These are phyloP conservation scores for Casaregolazyma suthepensis DNA, from an alignment of 1,139 yeast species.

Conservation along the genomic window DNA sequence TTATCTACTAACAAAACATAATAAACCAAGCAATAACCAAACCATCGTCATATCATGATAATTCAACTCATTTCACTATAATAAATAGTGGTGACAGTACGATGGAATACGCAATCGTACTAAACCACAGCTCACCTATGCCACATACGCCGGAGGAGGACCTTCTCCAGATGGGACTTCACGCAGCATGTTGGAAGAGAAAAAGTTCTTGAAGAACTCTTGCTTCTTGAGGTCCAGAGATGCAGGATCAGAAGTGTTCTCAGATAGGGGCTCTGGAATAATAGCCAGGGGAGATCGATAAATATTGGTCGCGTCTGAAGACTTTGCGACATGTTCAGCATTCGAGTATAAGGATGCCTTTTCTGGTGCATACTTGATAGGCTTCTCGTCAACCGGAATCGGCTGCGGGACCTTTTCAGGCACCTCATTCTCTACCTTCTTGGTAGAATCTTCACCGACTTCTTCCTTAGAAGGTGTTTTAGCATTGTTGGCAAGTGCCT, in stretches of 20 bases:
- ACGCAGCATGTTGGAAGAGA: constrained; percentile 8
- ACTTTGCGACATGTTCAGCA: neutral
- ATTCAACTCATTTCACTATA: neutral
- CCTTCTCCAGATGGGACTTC: constrained; percentile 4
- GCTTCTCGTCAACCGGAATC: neutral
- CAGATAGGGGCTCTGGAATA: neutral
- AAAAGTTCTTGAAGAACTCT: constrained; percentile 12
- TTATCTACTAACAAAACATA: neutral
- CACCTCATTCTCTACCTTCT: neutral
- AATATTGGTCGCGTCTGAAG: neutral
- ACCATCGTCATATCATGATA: neutral
- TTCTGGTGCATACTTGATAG: neutral
- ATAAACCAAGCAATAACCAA: neutral
- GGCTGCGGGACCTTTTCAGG: neutral
- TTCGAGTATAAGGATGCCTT: neutral
- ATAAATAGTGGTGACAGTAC: neutral
- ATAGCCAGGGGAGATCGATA: neutral
- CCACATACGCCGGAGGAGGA: constrained; percentile 18
- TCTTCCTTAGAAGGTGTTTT: neutral
- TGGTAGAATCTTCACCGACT: neutral
- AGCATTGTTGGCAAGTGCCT: neutral
- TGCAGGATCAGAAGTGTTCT: neutral
- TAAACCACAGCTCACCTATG: constrained; percentile 3
- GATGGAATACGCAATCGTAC: neutral
- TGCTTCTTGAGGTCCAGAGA: neutral